phyloP scores from a whole-genome alignment of 805 yeast genomes.

The Grigorovia jiainica region DNA sequence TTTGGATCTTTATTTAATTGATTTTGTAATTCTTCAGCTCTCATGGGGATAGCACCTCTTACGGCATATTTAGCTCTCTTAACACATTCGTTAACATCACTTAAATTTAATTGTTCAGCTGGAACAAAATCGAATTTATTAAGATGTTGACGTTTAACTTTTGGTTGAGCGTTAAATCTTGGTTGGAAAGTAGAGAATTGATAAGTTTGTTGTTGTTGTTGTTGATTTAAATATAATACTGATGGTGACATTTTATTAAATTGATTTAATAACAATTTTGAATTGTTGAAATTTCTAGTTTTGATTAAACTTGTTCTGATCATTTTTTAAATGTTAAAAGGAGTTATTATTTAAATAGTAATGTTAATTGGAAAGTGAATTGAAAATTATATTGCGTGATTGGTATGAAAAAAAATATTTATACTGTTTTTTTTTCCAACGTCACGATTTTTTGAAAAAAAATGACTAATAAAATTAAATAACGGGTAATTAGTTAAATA shows the following conservation, averaged over 20 bases:
- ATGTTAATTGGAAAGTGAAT: background rate
- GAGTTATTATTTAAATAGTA: background rate
- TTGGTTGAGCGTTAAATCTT: background rate
- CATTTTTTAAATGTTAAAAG: background rate
- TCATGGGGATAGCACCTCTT: conserved; percentile 85
- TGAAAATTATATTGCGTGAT: background rate
- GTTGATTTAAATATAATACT: background rate
- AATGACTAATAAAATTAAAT: background rate
- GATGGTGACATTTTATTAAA: conserved; percentile 1
- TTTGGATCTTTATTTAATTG: conserved; percentile 46
- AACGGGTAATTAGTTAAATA: background rate
- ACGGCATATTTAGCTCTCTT: conserved; percentile 91
- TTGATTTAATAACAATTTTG: background rate
- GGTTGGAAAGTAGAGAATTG: conserved; percentile 1
- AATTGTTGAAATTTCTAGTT: background rate
- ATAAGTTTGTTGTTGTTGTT: background rate
- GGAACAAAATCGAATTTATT: conserved; percentile 15
- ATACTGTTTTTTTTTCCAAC: background rate
- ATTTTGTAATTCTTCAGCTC: conserved; percentile 74
- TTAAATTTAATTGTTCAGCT: conserved; percentile 31
- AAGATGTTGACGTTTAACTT: background rate
- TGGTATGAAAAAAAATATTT: background rate
- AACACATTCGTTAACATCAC: conserved; percentile 63
- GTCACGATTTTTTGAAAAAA: background rate
- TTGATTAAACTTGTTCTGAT: background rate